Base-by-base conservation (phyloP, 164 flowering plant species). In the Macadamia integrifolia region DNA sequence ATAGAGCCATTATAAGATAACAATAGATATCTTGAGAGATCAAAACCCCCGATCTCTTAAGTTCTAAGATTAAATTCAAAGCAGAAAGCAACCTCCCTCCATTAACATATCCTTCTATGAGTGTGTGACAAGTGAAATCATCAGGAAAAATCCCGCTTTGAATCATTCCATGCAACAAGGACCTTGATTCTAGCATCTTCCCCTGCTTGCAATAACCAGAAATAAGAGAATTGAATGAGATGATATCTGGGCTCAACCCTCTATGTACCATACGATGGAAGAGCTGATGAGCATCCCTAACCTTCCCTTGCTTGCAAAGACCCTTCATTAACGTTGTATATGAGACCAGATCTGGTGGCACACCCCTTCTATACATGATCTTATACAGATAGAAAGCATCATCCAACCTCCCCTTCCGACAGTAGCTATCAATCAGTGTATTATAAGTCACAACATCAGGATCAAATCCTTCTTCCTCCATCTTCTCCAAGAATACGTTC, bases 381-480 rank as follows among this genome's bases (percentile, higher is more conserved):
- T 76, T 82, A 68, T 87, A 92, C 75, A 94, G 72, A 74, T 87
- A 81, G 74, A 92, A 80, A 5, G 95, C 97, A 66, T 92, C 90
- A 43, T 79, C 82, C 76, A 92, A 62, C 73, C 85, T 90, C 14
- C 88, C 80, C 67, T 79, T 83, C 70, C 71, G 83, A 72, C 97
- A 88, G 66, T 87, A 88, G 79, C 87, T 82, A 79, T 72, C 80
- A 23, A 94, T 79, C 71, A 92, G 58, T 9, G 89, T 94, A 74
- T 94, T 94, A 69, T 94, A 92, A 0, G 99, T 92, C 63, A 94
- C 97, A n/a, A 86, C 66, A 81, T 94, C 98, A 0, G 90, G 93
- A 53, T 83, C 86, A 75, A 94, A 90, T 23, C 97, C 97, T 78
- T 88, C 87, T 74, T 87, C 96, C 72, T 94, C 99, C 91, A 94